Percentiles rank a stretch among this genome's conserved stretches.
These are phyloP conservation scores for Cyanodermella asteris DNA, from an alignment of 2,329 filamentous ascomycete species.

Conservation along the genomic window DNA sequence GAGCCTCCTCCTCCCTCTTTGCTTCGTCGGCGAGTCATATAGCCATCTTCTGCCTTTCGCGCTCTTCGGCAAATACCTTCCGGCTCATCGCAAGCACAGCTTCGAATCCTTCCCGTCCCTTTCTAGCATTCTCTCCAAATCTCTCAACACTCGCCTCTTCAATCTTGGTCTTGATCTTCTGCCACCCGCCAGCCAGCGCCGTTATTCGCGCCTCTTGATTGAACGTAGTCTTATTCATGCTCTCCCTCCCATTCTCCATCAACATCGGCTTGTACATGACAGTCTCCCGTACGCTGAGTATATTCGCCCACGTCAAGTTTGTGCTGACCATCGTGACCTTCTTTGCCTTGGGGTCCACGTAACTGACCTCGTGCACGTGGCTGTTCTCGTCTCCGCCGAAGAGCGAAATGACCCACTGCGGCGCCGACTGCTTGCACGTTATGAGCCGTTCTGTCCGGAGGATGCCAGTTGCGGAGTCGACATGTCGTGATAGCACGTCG, in stretches of 20 bases:
- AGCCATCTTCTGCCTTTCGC: conserved; percentile 36
- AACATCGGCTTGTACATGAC: conserved; percentile 55
- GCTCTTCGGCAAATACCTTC: conserved; percentile 76
- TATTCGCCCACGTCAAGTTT: conserved; percentile 81
- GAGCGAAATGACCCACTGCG: conserved; percentile 43
- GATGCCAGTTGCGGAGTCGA: conserved; percentile 44
- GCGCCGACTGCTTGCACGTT: conserved; percentile 26
- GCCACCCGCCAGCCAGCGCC: conserved; percentile 86
- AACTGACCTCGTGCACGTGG: conserved; percentile 86
- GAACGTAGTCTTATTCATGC: conserved; percentile 69
- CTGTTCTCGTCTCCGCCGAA: conserved; percentile 63
- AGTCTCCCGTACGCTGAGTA: conserved; percentile 81
- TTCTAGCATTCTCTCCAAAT: conserved; percentile 78
- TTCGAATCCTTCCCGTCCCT: conserved; percentile 88
- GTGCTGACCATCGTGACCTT: conserved; percentile 93
- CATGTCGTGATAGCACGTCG: conserved; percentile 60
- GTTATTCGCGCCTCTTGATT: conserved; percentile 81
- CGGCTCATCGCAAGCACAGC: conserved; percentile 82
- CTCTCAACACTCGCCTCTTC: conserved; percentile 76
- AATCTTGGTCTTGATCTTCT: conserved; percentile 88
- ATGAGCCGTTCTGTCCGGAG: conserved; percentile 49
- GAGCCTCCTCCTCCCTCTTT: too few species aligned
- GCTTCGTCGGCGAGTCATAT: too few species aligned
- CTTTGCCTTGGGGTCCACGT: conserved; percentile 64
- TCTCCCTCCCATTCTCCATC: conserved; percentile 21